Percentiles rank a stretch among this genome's conserved stretches.
Evolutionary conservation across 306 rosid genomes (phyloP).

Genomic region (Sophora flavescens): DNA sequence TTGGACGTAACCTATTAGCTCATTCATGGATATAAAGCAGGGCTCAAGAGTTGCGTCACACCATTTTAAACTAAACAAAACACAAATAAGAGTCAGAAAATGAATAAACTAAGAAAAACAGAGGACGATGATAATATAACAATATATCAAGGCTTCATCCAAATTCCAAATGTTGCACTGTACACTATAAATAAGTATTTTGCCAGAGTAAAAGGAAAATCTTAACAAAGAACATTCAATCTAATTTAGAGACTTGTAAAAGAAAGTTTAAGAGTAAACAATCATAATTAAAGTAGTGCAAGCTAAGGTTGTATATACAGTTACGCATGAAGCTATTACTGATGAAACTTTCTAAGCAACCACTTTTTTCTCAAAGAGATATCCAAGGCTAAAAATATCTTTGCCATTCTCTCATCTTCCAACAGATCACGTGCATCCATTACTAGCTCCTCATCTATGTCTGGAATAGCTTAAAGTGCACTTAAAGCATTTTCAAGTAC

Average conservation of each 20-base stretch:
- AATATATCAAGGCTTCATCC: background rate
- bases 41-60: no score
- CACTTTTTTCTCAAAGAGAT: slow-evolving; percentile 69
- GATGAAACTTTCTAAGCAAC: slow-evolving; percentile 77
- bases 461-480: slow-evolving; percentile 73
- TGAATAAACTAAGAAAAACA: no score
- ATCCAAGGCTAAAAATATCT: slow-evolving; percentile 72
- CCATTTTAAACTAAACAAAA: no score
- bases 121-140: background rate
- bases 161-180: slow-evolving; percentile 23
- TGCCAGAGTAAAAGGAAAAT: background rate
- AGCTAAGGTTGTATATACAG: slow-evolving; percentile 9
- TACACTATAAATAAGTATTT: background rate
- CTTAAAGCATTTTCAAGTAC: slow-evolving; percentile 63
- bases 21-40: no score
- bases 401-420: slow-evolving; percentile 75
- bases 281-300: background rate
- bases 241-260: background rate
- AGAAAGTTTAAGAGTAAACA: background rate
- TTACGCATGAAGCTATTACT: slow-evolving; percentile 19
- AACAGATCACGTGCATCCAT: slow-evolving; percentile 81
- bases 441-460: slow-evolving; percentile 72
- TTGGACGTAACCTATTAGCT: no score
- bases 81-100: no score
- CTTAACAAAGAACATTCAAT: background rate